A percentile compares a stretch with the other conserved stretches of the same genome.
These are phyloP conservation scores for Warburgia ugandensis DNA, from an alignment of 164 flowering plant species.

Conservation along the genomic window DNA sequence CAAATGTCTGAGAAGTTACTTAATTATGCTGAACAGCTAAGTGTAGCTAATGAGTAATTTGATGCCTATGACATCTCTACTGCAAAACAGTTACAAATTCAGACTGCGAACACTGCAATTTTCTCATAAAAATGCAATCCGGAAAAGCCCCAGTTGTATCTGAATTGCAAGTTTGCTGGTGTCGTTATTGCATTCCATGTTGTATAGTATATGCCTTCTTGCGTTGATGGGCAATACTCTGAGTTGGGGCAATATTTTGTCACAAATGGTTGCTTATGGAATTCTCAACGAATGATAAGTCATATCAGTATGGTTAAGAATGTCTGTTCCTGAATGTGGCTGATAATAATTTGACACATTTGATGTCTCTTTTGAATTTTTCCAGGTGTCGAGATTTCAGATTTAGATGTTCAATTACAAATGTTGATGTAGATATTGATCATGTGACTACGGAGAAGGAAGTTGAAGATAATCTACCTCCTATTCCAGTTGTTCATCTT, in stretches of 20 bases:
- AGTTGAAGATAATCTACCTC: slow-evolving; percentile 30
- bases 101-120: too few species aligned
- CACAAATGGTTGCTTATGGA: background rate
- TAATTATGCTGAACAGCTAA: too few species aligned
- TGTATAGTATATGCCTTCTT: background rate
- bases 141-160: too few species aligned
- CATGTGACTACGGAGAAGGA: slow-evolving; percentile 38
- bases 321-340: too few species aligned
- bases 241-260: background rate
- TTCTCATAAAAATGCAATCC: background rate
- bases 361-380: background rate
- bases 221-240: background rate
- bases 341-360: background rate
- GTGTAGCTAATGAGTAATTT: too few species aligned
- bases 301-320: background rate
- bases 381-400: slow-evolving; percentile 29
- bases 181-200: background rate
- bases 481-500: slow-evolving; percentile 52
- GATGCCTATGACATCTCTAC: too few species aligned
- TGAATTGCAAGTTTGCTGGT: too few species aligned
- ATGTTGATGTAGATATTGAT: slow-evolving; percentile 38
- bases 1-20: too few species aligned
- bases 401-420: slow-evolving; percentile 47
- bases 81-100: too few species aligned
- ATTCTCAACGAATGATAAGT: too few species aligned